phyloP scores from a whole-genome alignment of 495 filamentous ascomycete genomes.

The Xylaria curta region DNA sequence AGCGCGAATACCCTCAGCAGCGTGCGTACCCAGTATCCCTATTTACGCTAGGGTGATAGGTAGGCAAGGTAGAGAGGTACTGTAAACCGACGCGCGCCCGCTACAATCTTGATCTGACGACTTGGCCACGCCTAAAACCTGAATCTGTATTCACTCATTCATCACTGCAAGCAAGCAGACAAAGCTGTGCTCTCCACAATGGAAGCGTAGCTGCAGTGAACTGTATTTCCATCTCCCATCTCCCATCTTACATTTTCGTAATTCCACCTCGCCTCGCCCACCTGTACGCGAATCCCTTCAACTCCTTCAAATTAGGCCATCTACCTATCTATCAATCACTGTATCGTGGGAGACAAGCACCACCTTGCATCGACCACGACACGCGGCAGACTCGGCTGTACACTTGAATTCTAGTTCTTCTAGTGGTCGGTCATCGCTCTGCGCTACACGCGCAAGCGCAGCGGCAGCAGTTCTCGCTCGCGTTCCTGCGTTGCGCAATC shows the following conservation, averaged over 20 bases:
- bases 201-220: slow-evolving; percentile 4
- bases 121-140: slow-evolving; percentile 18
- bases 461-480: neutral
- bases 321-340: neutral
- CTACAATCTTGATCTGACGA: slow-evolving; percentile 18
- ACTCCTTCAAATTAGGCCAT: neutral
- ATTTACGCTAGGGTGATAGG: neutral
- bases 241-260: neutral
- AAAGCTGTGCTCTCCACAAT: slow-evolving; percentile 18
- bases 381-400: neutral
- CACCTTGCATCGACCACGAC: neutral
- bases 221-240: neutral
- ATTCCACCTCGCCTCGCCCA: neutral
- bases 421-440: neutral
- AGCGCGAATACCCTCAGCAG: slow-evolving; percentile 11
- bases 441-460: neutral
- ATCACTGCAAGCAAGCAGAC: slow-evolving; percentile 1
- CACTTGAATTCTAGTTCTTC: neutral
- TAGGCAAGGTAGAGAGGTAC: too few species aligned
- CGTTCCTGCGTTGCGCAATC: neutral
- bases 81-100: slow-evolving; percentile 2
- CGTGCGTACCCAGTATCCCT: slow-evolving; percentile 1
- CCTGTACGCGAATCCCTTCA: neutral
- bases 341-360: neutral
- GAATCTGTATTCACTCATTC: neutral